Base-by-base conservation (phyloP, 2,329 filamentous ascomycete genomes). In the Hansfordia pulvinata region DNA sequence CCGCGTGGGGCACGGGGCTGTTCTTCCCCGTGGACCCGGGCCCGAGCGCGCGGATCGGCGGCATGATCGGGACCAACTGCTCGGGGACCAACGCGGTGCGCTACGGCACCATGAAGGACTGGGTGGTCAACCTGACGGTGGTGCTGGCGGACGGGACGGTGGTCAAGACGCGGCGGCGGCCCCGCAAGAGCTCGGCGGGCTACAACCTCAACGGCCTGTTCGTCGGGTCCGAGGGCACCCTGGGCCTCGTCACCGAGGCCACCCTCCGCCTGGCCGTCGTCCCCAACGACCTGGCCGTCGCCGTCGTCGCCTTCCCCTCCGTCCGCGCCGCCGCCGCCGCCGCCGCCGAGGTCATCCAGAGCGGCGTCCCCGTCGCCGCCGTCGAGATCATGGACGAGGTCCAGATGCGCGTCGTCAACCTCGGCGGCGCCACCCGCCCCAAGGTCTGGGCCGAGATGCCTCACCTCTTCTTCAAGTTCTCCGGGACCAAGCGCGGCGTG, bases 11-110 rank as follows among this genome's bases (percentile, higher is more conserved):
- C 20, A 76, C 70, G 4, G 82, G 82, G 0, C 67, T 94, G 2
- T 93, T 93, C 56, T 92, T 93, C 46, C 86, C 86, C 1, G 76
- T 93, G 9, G 86, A 94, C 43, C 86, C 86, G 9, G 81, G 66
- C 16, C 69, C 69, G 32, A 69, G 62, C 38, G 78, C 80, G 10
- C 80, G 78, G 54, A 83, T 86, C 39, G 80, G 80, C 26, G 80
- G 80, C 21, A 88, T 88, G 81, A 70, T 86, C 16, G 79, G 78
- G 9, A 86, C 80, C 8, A 83, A 81, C 42, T 76, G 71, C 44
- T 77, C 73, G 9, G 81, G 81, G 2, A 88, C 81, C 0, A 86
- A 85, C 41, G 79, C 79, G 3, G 78, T 85, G 20, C 66, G 73
- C 37, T 88, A 88, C 43, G 81, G 81, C 6, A 86, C 81, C 0